These are phyloP conservation scores for Lecanosticta acicola DNA, from an alignment of 2,329 filamentous ascomycete species.

Conservation along the genomic window DNA sequence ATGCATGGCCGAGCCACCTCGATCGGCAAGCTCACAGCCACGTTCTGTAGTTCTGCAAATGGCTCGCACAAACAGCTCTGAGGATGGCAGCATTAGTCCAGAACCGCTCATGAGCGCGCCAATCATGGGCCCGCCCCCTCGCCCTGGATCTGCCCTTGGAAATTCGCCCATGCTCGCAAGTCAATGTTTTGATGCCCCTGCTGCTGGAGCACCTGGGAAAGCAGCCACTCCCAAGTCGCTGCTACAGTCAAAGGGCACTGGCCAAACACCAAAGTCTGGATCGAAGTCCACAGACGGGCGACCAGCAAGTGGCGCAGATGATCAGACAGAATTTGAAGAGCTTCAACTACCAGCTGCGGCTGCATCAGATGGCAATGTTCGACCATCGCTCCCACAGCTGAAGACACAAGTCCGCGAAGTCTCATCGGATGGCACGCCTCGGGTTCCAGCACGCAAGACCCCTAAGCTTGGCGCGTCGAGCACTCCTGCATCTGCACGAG, in stretches of 20 bases:
- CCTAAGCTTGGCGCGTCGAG: constrained; percentile 58
- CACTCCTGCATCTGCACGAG: constrained; percentile 38
- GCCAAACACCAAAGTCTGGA: neutral
- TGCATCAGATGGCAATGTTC: constrained; percentile 33
- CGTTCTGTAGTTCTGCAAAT: constrained; percentile 21
- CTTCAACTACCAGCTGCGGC: constrained; percentile 69
- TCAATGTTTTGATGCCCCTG: constrained; percentile 36
- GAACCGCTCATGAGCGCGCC: constrained; percentile 44
- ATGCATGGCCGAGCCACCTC: constrained; percentile 37
- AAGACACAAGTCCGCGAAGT: constrained; percentile 43
- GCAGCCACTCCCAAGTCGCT: constrained; percentile 33
- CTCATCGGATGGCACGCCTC: constrained; percentile 51
- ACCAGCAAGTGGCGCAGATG: constrained; percentile 5
- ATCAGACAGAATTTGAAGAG: constrained; percentile 47
- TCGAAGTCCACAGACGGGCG: neutral
- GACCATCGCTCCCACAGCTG: constrained; percentile 42
- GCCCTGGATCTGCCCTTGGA: constrained; percentile 52
- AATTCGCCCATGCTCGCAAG: constrained; percentile 63
- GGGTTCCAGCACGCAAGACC: constrained; percentile 60
- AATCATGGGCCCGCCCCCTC: constrained; percentile 55
- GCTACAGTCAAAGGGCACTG: constrained; percentile 10
- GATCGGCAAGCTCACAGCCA: constrained; percentile 23
- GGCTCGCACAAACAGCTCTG: constrained; percentile 35
- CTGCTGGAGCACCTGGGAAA: constrained; percentile 8
- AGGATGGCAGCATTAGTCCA: constrained; percentile 46